Base-by-base conservation (phyloP, 2,329 filamentous ascomycete species). In the Sclerotinia nivalis region DNA sequence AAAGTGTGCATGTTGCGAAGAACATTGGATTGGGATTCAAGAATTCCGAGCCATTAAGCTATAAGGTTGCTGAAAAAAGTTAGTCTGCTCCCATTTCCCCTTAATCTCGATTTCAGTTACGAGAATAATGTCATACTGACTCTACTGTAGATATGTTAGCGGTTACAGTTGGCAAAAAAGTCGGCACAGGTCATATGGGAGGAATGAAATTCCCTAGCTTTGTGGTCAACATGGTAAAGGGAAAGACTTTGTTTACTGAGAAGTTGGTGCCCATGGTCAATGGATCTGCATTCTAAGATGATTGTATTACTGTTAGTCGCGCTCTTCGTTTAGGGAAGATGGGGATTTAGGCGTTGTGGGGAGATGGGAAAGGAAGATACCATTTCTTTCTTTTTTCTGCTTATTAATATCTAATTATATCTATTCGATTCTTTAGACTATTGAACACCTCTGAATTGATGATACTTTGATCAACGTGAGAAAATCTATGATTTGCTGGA, bases 101-200 rank as follows among this genome's bases (percentile, higher is more conserved):
- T 40, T 9, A 18, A 47, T 40, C 71, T 61, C 5, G 9, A 18
- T 37, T 37, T 2, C 12, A 4, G 34, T 8, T 22, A 49, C 28
- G 8, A 18, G 43, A 28, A 40, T 55, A 40, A 34, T 50, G 50
- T 34, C 68, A 31, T 49, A 43, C 47, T 64, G 25, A 64, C 10
- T 18, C 22, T 66, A 54, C 31, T 73, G 15, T 52, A 75, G 73
- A 68, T 45, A 72, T 70, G 28, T 12, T 70, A 25, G 74, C 67
- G 15, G 80, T 80, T 4, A 77, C 79, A 60, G 75, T 77, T 25
- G 80, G 81, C 43, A 76, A 74, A 28, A 87, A 87, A 78, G 47
- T 59, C 12, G 78, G 74, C 7, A 77, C 75, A 7, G 78, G 73
- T 31, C 76, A 80, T 50, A 74, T 77, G 64, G 75, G 75, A 4